Evolutionary conservation across 2,329 filamentous ascomycete genomes (phyloP), one percentile per base, ranked within the genome.

Genomic region (Cladosporium austrohemisphaericum): DNA sequence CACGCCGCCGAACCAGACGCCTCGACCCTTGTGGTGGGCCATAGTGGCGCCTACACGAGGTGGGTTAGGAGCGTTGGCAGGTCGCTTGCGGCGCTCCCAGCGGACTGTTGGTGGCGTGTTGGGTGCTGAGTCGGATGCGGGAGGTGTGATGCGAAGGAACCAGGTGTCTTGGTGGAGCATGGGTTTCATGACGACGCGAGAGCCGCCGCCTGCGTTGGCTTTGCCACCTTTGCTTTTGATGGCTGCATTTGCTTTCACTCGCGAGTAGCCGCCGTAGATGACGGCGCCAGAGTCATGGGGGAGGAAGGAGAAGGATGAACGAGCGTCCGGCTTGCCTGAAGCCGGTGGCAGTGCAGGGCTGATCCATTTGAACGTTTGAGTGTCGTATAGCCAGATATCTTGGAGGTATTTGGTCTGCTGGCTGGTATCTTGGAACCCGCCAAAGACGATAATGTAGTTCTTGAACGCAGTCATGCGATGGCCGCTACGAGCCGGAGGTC

Each of bases 341-440:
- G 88, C 87, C 1, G 85, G 77, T 6, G 90, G 85, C 41, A 94
- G 72, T 18, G 78, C 75, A 2, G 92, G 88, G 54, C 78, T 83
- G 65, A 86, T 80, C 93, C 93, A 98, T 11, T 82, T 77, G 65
- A 87, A 96, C 64, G 85, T 88, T 61, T 86, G 70, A 25, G 89
- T 95, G 69, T 98, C 93, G 68, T 95, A 98, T 46, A 97, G 78
- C 92, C 93, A 98, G 28, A 97, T 73, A 67, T 98, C 93, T 31
- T 86, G 84, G 13, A 98, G 72, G 66, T 98, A 98, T 65, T 91
- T 94, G 4, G 92, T 97, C 66, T 91, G 86, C 66, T 94, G 89
- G 8, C 88, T 92, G 0, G 92, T 97, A 66, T 97, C 93, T 70
- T 98, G 93, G 67, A 98, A 98, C 0, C 93, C 93, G 51, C 93